Evolutionary conservation across 306 rosid species (phyloP).

Genomic region (Begonia peltatifolia): DNA sequence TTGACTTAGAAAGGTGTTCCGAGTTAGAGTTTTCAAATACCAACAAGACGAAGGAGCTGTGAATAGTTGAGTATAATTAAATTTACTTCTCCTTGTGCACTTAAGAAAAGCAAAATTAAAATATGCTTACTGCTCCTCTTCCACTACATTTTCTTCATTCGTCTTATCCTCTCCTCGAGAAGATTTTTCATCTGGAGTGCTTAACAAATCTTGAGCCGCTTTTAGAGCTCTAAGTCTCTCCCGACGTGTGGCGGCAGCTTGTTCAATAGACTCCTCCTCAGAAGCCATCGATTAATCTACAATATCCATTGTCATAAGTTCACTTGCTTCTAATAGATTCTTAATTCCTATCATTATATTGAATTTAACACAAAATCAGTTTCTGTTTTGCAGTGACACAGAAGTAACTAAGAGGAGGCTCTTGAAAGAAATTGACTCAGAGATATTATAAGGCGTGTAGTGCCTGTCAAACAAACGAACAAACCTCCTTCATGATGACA

Average conservation of each 20-base stretch:
- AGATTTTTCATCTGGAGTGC: slow-evolving; percentile 37
- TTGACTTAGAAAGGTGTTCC: no score
- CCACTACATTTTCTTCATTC: slow-evolving; percentile 10
- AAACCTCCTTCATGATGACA: no score
- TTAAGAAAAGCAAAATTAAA: neutral
- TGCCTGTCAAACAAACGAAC: no score
- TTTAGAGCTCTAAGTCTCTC: slow-evolving; percentile 70
- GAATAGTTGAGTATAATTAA: neutral
- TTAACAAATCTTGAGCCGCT: slow-evolving; percentile 57
- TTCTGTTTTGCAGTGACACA: no score
- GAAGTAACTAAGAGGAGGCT: no score
- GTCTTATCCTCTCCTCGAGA: slow-evolving; percentile 15
- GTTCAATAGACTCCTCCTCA: slow-evolving; percentile 56
- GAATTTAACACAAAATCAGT: no score
- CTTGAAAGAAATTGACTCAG: no score
- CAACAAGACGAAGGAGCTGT: neutral
- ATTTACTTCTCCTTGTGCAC: neutral
- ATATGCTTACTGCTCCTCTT: slow-evolving; percentile 27
- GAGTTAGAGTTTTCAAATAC: no score
- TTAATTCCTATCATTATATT: no score
- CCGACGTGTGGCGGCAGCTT: slow-evolving; percentile 54
- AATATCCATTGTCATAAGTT: no score
- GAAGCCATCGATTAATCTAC: slow-evolving; percentile 20
- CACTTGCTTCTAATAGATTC: no score
- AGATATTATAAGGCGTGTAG: no score